Evolutionary conservation across 1,284 basidiomycete genomes (phyloP).

Genomic region (Ganoderma meredithae): DNA sequence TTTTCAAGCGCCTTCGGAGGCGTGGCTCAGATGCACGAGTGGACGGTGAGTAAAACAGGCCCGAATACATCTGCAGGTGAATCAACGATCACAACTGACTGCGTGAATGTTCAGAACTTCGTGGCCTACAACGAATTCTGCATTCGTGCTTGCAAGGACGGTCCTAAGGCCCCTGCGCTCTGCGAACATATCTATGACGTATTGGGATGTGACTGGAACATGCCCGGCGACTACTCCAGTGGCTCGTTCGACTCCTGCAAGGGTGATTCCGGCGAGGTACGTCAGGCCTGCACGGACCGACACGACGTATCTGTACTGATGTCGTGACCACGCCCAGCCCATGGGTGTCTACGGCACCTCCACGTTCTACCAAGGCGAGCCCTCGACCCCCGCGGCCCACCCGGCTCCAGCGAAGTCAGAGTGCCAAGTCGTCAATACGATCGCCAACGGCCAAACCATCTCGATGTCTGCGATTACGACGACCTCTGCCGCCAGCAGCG

Average conservation of each 20-base stretch:
- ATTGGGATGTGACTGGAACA: conserved; percentile 74
- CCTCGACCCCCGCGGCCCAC: conserved; percentile 65
- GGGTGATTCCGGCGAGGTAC: conserved; percentile 57
- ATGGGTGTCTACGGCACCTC: conserved; percentile 77
- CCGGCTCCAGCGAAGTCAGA: conserved; percentile 61
- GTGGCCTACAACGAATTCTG: conserved; percentile 70
- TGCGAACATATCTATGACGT: conserved; percentile 77
- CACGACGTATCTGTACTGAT: conserved; percentile 6
- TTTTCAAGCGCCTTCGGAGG: conserved; percentile 76
- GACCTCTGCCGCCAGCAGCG: conserved; percentile 1
- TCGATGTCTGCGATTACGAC: conserved; percentile 13
- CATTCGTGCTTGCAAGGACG: conserved; percentile 76
- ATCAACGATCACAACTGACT: conserved; percentile 1
- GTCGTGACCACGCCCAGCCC: conserved; percentile 46
- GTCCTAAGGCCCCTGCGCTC: conserved; percentile 59
- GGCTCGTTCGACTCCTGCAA: conserved; percentile 67
- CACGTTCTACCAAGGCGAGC: conserved; percentile 72
- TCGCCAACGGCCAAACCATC: conserved; percentile 49
- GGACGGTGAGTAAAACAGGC: conserved; percentile 56
- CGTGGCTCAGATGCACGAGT: conserved; percentile 66
- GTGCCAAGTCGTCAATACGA: conserved; percentile 53
- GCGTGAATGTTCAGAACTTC: conserved; percentile 52
- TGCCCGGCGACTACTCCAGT: conserved; percentile 67
- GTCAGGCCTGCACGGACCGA: conserved; percentile 15
- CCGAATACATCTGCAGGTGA: neutral